Evolutionary conservation across 1,284 basidiomycete genomes (phyloP).

Genomic region (Pholiota adiposa): DNA sequence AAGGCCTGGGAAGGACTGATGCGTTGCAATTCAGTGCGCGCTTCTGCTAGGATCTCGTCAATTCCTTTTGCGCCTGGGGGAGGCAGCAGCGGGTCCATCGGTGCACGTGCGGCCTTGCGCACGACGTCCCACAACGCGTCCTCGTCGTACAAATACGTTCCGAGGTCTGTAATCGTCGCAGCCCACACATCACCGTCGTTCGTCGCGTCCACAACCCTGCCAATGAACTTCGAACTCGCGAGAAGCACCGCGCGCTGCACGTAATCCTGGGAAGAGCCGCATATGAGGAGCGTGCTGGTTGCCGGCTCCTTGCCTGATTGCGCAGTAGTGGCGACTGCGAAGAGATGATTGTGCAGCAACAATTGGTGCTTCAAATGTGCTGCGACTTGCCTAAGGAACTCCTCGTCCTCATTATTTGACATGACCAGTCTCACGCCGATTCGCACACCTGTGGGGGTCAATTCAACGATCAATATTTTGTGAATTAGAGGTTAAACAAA

Average conservation of each 20-base stretch:
- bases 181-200: conserved; percentile 44
- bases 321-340: conserved; percentile 56
- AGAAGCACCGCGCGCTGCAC: conserved; percentile 69
- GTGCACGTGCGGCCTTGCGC: conserved; percentile 56
- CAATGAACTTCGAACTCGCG: conserved; percentile 64
- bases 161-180: conserved; percentile 54
- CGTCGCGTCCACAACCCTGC: conserved; percentile 47
- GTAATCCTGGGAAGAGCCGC: conserved; percentile 54
- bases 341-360: conserved; percentile 49
- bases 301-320: conserved; percentile 19
- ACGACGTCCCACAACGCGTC: conserved; percentile 68
- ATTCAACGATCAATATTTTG: not conserved
- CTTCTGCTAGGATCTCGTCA: conserved; percentile 54
- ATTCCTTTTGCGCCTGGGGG: conserved; percentile 67
- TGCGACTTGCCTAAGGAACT: conserved; percentile 60
- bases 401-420: conserved; percentile 53
- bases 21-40: conserved; percentile 65
- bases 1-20: conserved; percentile 65
- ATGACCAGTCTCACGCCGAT: conserved; percentile 63
- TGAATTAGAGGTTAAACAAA: not conserved
- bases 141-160: conserved; percentile 57
- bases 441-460: conserved; percentile 24
- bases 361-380: conserved; percentile 44
- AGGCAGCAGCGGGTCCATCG: conserved; percentile 60
- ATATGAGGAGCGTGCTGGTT: conserved; percentile 50